phyloP scores from a whole-genome alignment of 768 basidiomycete genomes.

The Phylloporus rhodoxanthus region DNA sequence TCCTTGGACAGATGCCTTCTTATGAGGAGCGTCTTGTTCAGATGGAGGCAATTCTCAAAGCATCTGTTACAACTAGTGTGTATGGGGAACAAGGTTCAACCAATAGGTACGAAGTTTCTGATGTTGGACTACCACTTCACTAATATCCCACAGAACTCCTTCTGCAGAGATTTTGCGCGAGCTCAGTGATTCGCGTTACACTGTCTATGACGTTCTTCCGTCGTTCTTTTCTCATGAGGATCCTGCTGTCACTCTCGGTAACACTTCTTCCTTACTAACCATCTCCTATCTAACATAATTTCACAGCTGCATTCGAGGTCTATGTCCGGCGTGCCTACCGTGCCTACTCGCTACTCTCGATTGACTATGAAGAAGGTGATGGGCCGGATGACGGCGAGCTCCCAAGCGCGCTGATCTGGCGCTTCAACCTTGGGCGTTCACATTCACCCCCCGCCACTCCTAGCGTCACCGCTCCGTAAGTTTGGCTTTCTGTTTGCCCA shows the following conservation, averaged over 20 bases:
- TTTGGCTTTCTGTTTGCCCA: neutral
- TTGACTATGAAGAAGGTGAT: conserved; percentile 95
- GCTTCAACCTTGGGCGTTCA: conserved; percentile 89
- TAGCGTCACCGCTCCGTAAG: conserved; percentile 40
- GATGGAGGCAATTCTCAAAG: conserved; percentile 90
- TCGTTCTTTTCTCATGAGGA: conserved; percentile 90
- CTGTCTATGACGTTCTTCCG: conserved; percentile 94
- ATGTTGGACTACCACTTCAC: neutral
- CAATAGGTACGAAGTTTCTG: conserved; percentile 42
- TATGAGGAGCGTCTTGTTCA: conserved; percentile 91
- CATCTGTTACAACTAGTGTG: conserved; percentile 78
- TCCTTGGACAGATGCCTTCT: conserved; percentile 93
- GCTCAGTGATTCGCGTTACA: conserved; percentile 92
- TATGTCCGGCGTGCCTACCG: conserved; percentile 95
- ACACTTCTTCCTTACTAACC: conserved; percentile 19
- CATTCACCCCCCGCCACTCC: conserved; percentile 86
- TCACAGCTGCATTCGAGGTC: conserved; percentile 84
- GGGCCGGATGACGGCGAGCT: conserved; percentile 76
- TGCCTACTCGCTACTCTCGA: conserved; percentile 83
- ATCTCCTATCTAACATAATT: neutral
- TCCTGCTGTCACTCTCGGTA: conserved; percentile 77
- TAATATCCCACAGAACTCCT: conserved; percentile 52
- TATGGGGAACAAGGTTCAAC: conserved; percentile 79
- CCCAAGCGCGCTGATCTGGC: conserved; percentile 81
- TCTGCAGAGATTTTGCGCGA: conserved; percentile 85